phyloP scores from a whole-genome alignment of 345 rosid genomes.

The Heritiera littoralis region DNA sequence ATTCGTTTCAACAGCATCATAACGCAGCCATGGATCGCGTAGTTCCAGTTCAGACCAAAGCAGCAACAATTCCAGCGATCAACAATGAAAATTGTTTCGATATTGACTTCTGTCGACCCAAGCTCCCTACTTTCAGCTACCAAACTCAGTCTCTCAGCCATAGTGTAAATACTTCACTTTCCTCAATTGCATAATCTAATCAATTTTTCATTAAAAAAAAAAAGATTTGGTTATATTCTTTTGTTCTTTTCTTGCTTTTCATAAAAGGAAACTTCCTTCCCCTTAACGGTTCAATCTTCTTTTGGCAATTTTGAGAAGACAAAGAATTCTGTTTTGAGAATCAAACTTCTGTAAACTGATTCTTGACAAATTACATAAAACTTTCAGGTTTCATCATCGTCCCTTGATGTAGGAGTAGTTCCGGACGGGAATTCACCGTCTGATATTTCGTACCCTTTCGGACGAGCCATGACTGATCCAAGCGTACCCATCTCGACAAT shows the following conservation, averaged over 20 bases:
- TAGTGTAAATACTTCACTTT: constrained; percentile 44
- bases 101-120: constrained; percentile 55
- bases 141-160: constrained; percentile 46
- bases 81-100: constrained; percentile 52
- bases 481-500: constrained; percentile 29
- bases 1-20: constrained; percentile 45
- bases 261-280: not conserved
- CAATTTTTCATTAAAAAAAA: not conserved
- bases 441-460: constrained; percentile 61
- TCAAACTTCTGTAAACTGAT: constrained; percentile 2
- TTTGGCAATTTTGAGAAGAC: not conserved
- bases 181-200: not conserved
- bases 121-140: constrained; percentile 52
- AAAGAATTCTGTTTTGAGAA: not conserved
- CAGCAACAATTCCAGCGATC: constrained; percentile 36
- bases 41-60: constrained; percentile 70
- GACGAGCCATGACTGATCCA: constrained; percentile 38
- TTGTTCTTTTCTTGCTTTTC: not conserved
- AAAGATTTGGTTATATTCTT: not conserved
- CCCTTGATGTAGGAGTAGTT: constrained; percentile 79
- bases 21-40: constrained; percentile 63
- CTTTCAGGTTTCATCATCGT: constrained; percentile 80
- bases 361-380: not conserved
- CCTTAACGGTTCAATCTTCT: not conserved
- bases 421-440: constrained; percentile 69